Evolutionary conservation across 345 rosid species (phyloP), one percentile per base, ranked within the genome.

Genomic region (Microcos paniculata): DNA sequence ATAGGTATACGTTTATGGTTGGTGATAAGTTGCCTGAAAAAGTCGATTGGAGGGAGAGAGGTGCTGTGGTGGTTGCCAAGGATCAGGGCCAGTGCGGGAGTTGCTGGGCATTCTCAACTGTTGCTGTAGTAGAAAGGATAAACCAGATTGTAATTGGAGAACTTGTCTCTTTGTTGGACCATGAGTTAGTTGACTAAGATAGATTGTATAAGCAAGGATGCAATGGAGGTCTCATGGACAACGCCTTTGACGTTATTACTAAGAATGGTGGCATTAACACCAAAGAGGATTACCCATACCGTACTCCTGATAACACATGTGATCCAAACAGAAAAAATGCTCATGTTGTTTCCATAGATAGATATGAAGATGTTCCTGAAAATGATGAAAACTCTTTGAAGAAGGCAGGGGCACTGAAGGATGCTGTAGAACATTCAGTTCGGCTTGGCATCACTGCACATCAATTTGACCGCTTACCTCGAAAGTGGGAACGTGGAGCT

Each of bases 91-190:
- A 23, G 31, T 88, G 92, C 52, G 92, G 97, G 81, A 92, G 97
- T 66, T 87, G 97, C 84, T 90, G 95, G 95, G 93, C 97, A 31
- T 92, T 92, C 82, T 92, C 97, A 9, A 83, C 97, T 11, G 56
- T 92, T 64, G 92, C 82, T 71, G 91, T 95, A 23, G 95, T 92
- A 66, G 97, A 92, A 78, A 94, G 94, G 23, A 79, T 92, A 43
- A 92, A 86, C 82, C 82, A 87, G 85, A 90, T 92, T 13, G 91
- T 85, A 13, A 92, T 92, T 0, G 97, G 95, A 13, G 88, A 89
- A 2, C 70, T 90, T 16, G 71, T 92, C 66, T 72, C 83, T 58
- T 75, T 92, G 70, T 90, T 94, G 0, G 95, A 89, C 81, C 97
- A 92, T 63, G 91, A 92, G 75, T 82, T 92, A 71, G 91, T 92